Percentiles rank a stretch among this genome's conserved stretches.
These are phyloP conservation scores for Sonneratia alba DNA, from an alignment of 345 rosid genomes.

Conservation along the genomic window DNA sequence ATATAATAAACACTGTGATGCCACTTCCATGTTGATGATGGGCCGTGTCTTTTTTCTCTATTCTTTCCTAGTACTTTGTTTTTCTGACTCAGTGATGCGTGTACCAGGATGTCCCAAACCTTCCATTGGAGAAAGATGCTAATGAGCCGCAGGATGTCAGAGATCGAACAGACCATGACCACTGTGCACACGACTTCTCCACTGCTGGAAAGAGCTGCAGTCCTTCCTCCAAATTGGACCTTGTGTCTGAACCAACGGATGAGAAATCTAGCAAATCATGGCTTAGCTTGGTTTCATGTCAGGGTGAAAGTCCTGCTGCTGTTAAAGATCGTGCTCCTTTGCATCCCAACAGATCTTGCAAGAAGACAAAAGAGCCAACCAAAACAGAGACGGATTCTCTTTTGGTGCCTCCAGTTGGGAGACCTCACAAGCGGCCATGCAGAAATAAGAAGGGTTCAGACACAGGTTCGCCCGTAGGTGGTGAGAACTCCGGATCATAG, in stretches of 20 bases:
- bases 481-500: neutral
- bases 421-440: slow-evolving; percentile 39
- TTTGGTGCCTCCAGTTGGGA: slow-evolving; percentile 17
- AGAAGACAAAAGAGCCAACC: slow-evolving; percentile 21
- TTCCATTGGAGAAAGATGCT: slow-evolving; percentile 17
- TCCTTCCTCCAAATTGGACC: slow-evolving; percentile 25
- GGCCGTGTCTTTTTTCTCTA: neutral
- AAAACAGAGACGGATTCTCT: neutral
- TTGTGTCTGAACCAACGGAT: slow-evolving; percentile 31
- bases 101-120: slow-evolving; percentile 29
- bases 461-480: slow-evolving; percentile 22
- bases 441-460: slow-evolving; percentile 26
- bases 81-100: neutral
- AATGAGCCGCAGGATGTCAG: slow-evolving; percentile 18
- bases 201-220: slow-evolving; percentile 12
- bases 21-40: neutral
- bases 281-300: slow-evolving; percentile 67
- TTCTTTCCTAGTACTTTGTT: neutral
- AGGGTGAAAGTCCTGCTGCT: slow-evolving; percentile 1
- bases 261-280: slow-evolving; percentile 37
- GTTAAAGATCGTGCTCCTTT: slow-evolving; percentile 12
- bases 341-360: slow-evolving; percentile 34
- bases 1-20: neutral
- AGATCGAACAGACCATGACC: slow-evolving; percentile 5
- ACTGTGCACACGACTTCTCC: slow-evolving; percentile 6